These are phyloP conservation scores for Penicillium sp. DNA, from an alignment of 2,329 filamentous ascomycete species.

Conservation along the genomic window DNA sequence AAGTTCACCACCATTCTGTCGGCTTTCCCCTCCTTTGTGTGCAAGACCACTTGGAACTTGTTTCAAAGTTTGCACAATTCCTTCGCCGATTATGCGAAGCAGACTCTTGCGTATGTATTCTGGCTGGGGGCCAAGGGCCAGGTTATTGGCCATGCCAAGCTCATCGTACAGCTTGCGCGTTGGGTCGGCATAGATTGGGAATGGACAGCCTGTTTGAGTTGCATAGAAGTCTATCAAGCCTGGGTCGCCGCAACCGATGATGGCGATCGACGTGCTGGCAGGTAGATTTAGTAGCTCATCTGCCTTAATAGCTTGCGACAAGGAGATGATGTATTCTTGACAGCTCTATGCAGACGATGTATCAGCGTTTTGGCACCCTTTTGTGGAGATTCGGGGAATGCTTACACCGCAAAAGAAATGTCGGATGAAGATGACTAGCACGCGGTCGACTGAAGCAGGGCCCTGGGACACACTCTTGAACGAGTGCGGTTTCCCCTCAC, in stretches of 20 bases:
- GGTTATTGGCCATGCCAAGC: constrained; percentile 70
- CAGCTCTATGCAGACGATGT: constrained; percentile 61
- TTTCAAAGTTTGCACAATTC: constrained; percentile 62
- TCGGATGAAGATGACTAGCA: constrained; percentile 74
- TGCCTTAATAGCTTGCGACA: constrained; percentile 61
- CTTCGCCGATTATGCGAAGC: constrained; percentile 51
- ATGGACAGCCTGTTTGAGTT: constrained; percentile 65
- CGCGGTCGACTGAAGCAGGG: constrained; percentile 49
- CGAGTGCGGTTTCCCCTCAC: constrained; percentile 60
- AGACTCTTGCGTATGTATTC: constrained; percentile 65
- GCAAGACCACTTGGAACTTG: constrained; percentile 36
- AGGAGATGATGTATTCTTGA: constrained; percentile 71
- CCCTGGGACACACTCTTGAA: constrained; percentile 65
- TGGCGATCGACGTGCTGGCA: constrained; percentile 64
- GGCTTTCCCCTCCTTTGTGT: constrained; percentile 47
- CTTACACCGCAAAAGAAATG: constrained; percentile 80
- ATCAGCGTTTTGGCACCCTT: neutral
- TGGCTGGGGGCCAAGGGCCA: constrained; percentile 64
- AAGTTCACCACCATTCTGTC: constrained; percentile 77
- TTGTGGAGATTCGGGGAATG: neutral
- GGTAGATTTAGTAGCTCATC: constrained; percentile 49
- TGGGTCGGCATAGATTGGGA: constrained; percentile 79
- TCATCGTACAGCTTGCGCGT: constrained; percentile 66
- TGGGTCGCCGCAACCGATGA: constrained; percentile 74
- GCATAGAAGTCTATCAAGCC: constrained; percentile 70